Evolutionary conservation across 2,329 filamentous ascomycete species (phyloP).

Genomic region (Davidsoniella virescens): DNA sequence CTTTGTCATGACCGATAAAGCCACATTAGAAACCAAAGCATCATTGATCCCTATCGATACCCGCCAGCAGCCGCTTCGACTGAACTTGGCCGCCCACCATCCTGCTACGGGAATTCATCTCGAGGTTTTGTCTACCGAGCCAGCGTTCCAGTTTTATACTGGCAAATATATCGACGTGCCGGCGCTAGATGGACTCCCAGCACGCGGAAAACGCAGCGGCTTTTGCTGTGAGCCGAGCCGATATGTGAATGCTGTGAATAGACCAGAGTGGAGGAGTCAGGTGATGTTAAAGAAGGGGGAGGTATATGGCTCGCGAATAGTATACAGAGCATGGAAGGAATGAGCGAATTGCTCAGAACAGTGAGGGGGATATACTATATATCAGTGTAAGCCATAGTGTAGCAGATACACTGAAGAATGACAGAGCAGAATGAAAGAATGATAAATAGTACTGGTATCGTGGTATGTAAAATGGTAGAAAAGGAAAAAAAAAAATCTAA

Average conservation of each 20-base stretch:
- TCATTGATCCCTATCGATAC: slow-evolving; percentile 47
- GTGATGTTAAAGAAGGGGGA: slow-evolving; percentile 71
- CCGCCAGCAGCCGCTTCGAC: slow-evolving; percentile 41
- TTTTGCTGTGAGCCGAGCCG: slow-evolving; percentile 89
- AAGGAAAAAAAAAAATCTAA: neutral
- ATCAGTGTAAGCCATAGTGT: neutral
- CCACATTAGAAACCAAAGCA: slow-evolving; percentile 22
- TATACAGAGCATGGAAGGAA: slow-evolving; percentile 75
- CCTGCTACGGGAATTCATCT: slow-evolving; percentile 61
- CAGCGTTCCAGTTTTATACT: slow-evolving; percentile 93
- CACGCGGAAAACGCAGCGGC: slow-evolving; percentile 51
- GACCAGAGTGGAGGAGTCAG: slow-evolving; percentile 63
- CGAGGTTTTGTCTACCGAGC: slow-evolving; percentile 80
- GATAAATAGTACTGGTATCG: neutral
- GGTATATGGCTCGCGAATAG: slow-evolving; percentile 62
- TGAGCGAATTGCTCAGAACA: slow-evolving; percentile 18
- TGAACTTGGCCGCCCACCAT: slow-evolving; percentile 58
- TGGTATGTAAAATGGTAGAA: neutral
- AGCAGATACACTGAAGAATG: neutral
- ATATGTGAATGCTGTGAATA: slow-evolving; percentile 78
- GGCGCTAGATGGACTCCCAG: slow-evolving; percentile 42
- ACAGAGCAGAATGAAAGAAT: neutral
- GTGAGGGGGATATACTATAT: neutral
- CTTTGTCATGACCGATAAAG: slow-evolving; percentile 57
- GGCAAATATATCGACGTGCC: slow-evolving; percentile 72